Conservation (phyloP, 352 stramenopile genomes). For the Achlya hypogyna region DNA sequence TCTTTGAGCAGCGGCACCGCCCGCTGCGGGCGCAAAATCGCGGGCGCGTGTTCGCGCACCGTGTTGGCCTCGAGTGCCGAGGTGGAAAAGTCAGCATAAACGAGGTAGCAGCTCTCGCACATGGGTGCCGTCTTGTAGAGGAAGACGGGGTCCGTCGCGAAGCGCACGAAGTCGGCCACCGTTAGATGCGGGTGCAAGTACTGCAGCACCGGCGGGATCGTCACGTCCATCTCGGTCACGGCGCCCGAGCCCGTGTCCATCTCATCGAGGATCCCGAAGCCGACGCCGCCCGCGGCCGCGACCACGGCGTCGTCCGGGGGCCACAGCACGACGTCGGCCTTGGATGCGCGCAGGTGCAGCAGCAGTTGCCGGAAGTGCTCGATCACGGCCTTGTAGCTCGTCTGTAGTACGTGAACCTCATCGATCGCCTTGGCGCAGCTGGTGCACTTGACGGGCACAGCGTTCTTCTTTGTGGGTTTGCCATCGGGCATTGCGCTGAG, state of each 20-base stretch:
- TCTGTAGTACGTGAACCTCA: conserved; percentile 62
- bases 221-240: conserved; percentile 45
- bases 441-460: conserved; percentile 50
- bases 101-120: conserved; percentile 90
- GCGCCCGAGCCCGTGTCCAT: conserved; percentile 25
- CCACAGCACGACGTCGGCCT: conserved; percentile 69
- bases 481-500: conserved; percentile 23
- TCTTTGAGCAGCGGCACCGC: conserved; percentile 41
- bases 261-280: conserved; percentile 82
- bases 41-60: conserved; percentile 45
- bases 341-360: conserved; percentile 32
- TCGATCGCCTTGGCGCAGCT: conserved; percentile 75
- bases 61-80: conserved; percentile 63
- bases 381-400: conserved; percentile 92
- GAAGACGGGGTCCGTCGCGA: conserved; percentile 90
- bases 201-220: conserved; percentile 89
- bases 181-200: conserved; percentile 83
- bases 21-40: conserved; percentile 49
- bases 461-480: conserved; percentile 13
- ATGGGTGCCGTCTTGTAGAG: conserved; percentile 87
- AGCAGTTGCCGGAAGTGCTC: conserved; percentile 90
- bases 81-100: conserved; percentile 86
- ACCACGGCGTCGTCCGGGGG: conserved; percentile 83
- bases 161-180: conserved; percentile 75
- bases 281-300: conserved; percentile 82